Percentiles rank a stretch among this genome's conserved stretches.
Conservation (phyloP, 2,329 filamentous ascomycete genomes). For the Periconia sp. region DNA sequence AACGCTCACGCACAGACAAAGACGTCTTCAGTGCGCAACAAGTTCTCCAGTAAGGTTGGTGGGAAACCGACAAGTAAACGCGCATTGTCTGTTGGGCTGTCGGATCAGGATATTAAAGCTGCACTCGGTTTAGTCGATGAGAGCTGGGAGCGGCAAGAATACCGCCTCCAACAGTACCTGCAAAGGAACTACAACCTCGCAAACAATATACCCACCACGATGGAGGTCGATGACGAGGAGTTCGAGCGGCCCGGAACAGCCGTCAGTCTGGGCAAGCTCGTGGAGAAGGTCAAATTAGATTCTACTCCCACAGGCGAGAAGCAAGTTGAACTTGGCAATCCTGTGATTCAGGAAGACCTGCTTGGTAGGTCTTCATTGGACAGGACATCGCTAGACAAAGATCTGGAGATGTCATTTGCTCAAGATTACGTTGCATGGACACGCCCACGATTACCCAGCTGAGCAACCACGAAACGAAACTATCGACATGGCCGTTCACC, state of each 20-base stretch:
- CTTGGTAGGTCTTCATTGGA: constrained; percentile 14
- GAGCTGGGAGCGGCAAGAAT: constrained; percentile 53
- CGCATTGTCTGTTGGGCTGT: constrained; percentile 30
- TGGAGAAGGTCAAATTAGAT: constrained; percentile 49
- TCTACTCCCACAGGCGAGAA: constrained; percentile 48
- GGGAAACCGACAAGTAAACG: constrained; percentile 30
- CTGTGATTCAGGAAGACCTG: constrained; percentile 12
- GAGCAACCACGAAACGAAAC: not conserved
- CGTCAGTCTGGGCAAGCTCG: constrained; percentile 42
- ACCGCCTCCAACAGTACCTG: constrained; percentile 50
- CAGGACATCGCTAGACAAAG: constrained; percentile 26
- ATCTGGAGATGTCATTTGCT: constrained; percentile 33
- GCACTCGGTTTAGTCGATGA: constrained; percentile 52
- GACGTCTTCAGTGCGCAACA: constrained; percentile 36
- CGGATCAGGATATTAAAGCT: constrained; percentile 54
- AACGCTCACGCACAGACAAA: constrained; percentile 27
- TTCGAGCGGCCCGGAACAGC: constrained; percentile 48
- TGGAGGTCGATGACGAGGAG: constrained; percentile 51
- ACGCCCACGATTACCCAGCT: constrained; percentile 8
- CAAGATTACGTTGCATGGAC: constrained; percentile 15
- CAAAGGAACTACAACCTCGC: constrained; percentile 51
- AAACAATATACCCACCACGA: constrained; percentile 45
- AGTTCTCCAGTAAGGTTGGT: constrained; percentile 33
- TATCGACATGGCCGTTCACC: not conserved
- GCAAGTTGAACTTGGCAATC: constrained; percentile 31